Conservation (phyloP, 495 filamentous ascomycete genomes). For the Penicillium salamii region DNA sequence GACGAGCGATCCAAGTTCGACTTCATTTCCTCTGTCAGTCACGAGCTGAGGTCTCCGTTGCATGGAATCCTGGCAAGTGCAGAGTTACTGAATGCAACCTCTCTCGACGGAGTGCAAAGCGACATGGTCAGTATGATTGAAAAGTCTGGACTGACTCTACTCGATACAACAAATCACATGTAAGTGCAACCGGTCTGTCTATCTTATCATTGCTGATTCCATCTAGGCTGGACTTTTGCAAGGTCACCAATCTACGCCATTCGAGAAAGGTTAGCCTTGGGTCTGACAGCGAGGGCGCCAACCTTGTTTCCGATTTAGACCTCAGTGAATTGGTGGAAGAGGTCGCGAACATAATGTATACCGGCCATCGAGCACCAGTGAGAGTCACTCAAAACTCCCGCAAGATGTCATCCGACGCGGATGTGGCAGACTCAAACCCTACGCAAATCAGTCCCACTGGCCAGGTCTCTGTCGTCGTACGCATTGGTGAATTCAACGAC, state of each 20-base stretch:
- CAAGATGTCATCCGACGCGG: background rate
- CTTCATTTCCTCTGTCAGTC: slow-evolving; percentile 69
- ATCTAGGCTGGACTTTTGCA: slow-evolving; percentile 53
- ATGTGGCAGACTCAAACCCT: background rate
- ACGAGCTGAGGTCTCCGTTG: slow-evolving; percentile 70
- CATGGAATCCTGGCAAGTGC: slow-evolving; percentile 65
- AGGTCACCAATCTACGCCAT: slow-evolving; percentile 46
- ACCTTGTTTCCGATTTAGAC: slow-evolving; percentile 34
- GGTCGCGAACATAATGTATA: slow-evolving; percentile 56
- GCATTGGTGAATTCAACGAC: slow-evolving; percentile 48
- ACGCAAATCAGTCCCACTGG: slow-evolving; percentile 6
- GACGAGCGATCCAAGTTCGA: slow-evolving; percentile 61
- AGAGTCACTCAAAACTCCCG: background rate
- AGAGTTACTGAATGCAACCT: slow-evolving; percentile 60
- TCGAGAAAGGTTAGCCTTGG: slow-evolving; percentile 5
- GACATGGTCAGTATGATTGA: slow-evolving; percentile 63
- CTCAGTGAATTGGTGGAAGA: slow-evolving; percentile 55
- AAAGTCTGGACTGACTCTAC: slow-evolving; percentile 40
- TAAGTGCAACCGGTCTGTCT: slow-evolving; percentile 21
- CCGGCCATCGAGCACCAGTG: slow-evolving; percentile 32
- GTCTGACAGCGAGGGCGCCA: slow-evolving; percentile 4
- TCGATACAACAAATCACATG: slow-evolving; percentile 23
- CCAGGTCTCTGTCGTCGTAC: slow-evolving; percentile 49
- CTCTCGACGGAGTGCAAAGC: slow-evolving; percentile 50
- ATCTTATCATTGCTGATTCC: background rate